Base-by-base conservation (phyloP, 1,139 yeast genomes). In the Nakaseomyces bracarensis region DNA sequence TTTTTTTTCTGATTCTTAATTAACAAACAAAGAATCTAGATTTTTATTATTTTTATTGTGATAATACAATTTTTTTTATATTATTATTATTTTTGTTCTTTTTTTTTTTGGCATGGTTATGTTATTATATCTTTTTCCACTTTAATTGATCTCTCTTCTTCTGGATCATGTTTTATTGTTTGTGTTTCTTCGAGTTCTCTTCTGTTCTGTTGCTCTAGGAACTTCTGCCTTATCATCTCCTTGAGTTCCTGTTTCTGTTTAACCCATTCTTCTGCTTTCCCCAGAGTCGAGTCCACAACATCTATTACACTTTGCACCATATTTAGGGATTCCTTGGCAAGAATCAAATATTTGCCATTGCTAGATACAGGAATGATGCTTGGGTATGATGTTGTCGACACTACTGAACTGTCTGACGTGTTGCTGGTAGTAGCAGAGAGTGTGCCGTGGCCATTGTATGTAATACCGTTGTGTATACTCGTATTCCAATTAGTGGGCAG, bases 321-420 rank as follows among this genome's bases (percentile, higher is more conserved):
- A 37, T 83, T 94, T 43, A 91, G 68, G 0, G 95, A 80, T 62
- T 91, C 98, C 50, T 82, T 82, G 1, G 97, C 96, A 48, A 91
- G 70, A 8, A 83, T 72, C 36, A 91, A 66, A 1, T 86, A 83
- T 51, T 79, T 75, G 36, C 83, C 86, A 54, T 77, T 79, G 20
- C 33, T 37, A 28, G 30, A 33, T 14, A 33, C 36, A 21, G 36
- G 36, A 16, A 33, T 20, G 16, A 33, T 33, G 18, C 36, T 33
- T 13, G 36, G 26, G 36, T 33, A 33, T 13, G 26, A 21, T 16
- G n/a, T n/a, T n/a, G n/a, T n/a, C n/a, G n/a, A n/a, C n/a, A n/a
- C n/a, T n/a, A n/a, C n/a, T n/a, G n/a, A n/a, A n/a, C n/a, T n/a
- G n/a, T n/a, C n/a, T n/a, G n/a, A n/a, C n/a, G n/a, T n/a, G n/a